Evolutionary conservation across 2,329 filamentous ascomycete species (phyloP), one percentile per base, ranked within the genome.

Genomic region (Simplicillium aogashimaense): DNA sequence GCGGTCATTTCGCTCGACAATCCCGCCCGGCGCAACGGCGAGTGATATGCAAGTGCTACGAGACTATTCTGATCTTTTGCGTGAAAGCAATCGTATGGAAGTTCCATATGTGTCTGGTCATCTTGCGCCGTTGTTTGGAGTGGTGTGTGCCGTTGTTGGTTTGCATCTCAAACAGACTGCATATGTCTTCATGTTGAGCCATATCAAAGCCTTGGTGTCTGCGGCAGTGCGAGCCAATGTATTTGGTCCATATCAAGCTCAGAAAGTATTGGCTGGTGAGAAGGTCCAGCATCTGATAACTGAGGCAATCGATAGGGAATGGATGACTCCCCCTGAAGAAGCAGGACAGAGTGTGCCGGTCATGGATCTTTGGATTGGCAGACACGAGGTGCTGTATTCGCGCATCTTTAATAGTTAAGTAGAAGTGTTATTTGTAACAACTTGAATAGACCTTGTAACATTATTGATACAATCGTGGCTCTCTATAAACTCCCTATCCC

Each of bases 331-430:
- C 1, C 65, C 81, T 0, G 78, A 83, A 42, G 73, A 81, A 46
- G 84, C 85, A 3, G 83, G 81, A 5, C 83, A 90, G 65, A 78
- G 68, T 41, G 79, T 87, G 45, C 86, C 86, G 1, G 73, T 80
- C 2, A 79, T 90, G 74, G 86, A 92, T 64, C 57, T 92, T 28
- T 92, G 86, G 85, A 71, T 88, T 53, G 86, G 86, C 3, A 72
- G 86, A 54, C 86, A 92, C 58, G 86, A 92, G 68, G 66, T 86
- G 55, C 58, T 92, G 47, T 92, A 92, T 59, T 89, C 84, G 43
- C 76, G 86, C 50, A 90, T 92, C 40, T 92, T 92, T 55, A 92
- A 92, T 61, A 89, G 84, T 51, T 90, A 53, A 62, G 10, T 28
- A 16, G 18, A 33, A 44, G 41, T 50, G 51, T 48, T 39, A 15